Base-by-base conservation (phyloP, 257 asterid genomes). In the Solanum gracilifrons region DNA sequence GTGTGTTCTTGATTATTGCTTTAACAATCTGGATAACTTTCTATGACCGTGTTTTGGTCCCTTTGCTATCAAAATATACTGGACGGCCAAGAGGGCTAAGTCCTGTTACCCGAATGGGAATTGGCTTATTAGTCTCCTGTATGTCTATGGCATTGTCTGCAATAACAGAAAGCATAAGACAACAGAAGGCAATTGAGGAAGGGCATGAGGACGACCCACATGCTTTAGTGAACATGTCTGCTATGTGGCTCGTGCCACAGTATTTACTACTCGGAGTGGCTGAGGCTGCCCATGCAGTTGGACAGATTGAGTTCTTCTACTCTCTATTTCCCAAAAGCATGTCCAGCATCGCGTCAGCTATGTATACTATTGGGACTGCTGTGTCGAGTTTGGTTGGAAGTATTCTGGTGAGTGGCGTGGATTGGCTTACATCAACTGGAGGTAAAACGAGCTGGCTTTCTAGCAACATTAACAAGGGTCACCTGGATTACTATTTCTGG, bases 181-280 rank as follows among this genome's bases (percentile, higher is more conserved):
- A 51, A 9, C 10, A 68, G 16, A 39, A 9, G 62, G 89, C 85
- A 66, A 29, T 62, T 18, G 83, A 89, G 27, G 35, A 71, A n/a
- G 82, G 90, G 2, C 51, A 86, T 69, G 48, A 58, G 87, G 87
- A 60, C 33, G 86, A 89, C 27, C 87, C 86, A 4, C 25, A 21
- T 10, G 41, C 80, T 18, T 62, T 86, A 48, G 72, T 86, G 82
- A 31, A 46, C 82, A 64, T 89, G 89, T 89, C 89, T 13, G 89
- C 88, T 6, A n/a, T 89, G 88, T 89, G 89, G 91, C 20, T 89
- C 12, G 85, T 87, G 32, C 91, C 89, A 21, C 88, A 84, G 1
- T 32, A 71, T 72, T 77, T 21, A 37, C 64, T 84, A 7, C 43
- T 68, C 2, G 89, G 91, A 73, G 55, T 87, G 27, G 91, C 89